phyloP scores from a whole-genome alignment of 1,284 basidiomycete species.

The Sphagnurus paluster region DNA sequence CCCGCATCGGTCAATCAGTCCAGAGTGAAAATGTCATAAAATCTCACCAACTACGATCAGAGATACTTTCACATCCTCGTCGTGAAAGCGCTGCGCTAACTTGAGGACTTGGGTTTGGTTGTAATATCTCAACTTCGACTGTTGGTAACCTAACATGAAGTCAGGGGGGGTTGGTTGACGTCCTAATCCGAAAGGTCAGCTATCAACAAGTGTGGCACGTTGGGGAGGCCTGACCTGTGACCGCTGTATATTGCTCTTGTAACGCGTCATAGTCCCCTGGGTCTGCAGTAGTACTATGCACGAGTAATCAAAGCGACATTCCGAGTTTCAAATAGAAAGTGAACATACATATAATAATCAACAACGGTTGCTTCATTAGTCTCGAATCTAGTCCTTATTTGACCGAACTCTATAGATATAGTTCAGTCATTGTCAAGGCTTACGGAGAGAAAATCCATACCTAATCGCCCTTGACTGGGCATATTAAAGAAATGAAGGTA shows the following conservation, averaged over 20 bases:
- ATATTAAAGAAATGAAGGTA: slow-evolving; percentile 44
- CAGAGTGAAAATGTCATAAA: too few relatives aligned
- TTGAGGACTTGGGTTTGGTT: slow-evolving; percentile 39
- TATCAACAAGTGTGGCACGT: not conserved
- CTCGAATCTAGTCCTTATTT: slow-evolving; percentile 36
- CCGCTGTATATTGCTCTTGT: slow-evolving; percentile 39
- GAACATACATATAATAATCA: slow-evolving; percentile 40
- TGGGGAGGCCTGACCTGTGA: slow-evolving; percentile 31
- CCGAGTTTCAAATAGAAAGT: not conserved
- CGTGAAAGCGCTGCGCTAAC: slow-evolving; percentile 40
- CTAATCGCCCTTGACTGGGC: slow-evolving; percentile 39
- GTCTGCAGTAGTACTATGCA: slow-evolving; percentile 34
- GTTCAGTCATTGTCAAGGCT: not conserved
- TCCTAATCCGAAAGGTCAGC: slow-evolving; percentile 20
- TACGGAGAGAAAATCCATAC: slow-evolving; percentile 20
- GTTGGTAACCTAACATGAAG: slow-evolving; percentile 39
- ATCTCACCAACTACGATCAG: slow-evolving; percentile 38
- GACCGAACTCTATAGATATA: slow-evolving; percentile 32
- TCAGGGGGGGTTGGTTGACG: slow-evolving; percentile 41
- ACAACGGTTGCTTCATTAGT: slow-evolving; percentile 37
- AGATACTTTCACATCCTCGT: slow-evolving; percentile 39
- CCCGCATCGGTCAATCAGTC: too few relatives aligned
- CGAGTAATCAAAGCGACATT: not conserved
- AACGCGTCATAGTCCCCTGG: slow-evolving; percentile 40
- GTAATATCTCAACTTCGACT: slow-evolving; percentile 43